Conservation (phyloP, 805 yeast species). For the Candida patagonica region DNA sequence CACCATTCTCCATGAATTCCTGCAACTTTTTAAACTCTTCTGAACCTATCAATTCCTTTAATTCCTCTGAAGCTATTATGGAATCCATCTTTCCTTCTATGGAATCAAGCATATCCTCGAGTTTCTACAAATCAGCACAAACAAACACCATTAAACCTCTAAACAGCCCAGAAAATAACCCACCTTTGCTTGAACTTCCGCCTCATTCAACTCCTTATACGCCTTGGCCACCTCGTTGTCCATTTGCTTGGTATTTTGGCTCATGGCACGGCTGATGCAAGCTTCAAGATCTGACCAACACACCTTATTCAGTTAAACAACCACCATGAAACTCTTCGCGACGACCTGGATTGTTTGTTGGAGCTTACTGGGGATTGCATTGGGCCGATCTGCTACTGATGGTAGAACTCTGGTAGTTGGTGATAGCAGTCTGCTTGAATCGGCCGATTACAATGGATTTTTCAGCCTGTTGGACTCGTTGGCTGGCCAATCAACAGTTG, state of each 20-base stretch:
- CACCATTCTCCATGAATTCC: slow-evolving; percentile 4
- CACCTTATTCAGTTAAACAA: slow-evolving; percentile 1
- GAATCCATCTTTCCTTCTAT: slow-evolving; percentile 57
- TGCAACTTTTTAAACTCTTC: slow-evolving; percentile 10
- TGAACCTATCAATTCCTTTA: slow-evolving; percentile 27
- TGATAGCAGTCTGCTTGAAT: slow-evolving; percentile 23
- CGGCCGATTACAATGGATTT: slow-evolving; percentile 11
- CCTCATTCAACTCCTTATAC: slow-evolving; percentile 52
- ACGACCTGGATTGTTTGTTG: background rate
- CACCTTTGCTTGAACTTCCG: slow-evolving; percentile 53
- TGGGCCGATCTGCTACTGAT: slow-evolving; percentile 12
- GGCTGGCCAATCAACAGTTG: slow-evolving; percentile 30
- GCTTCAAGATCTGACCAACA: slow-evolving; percentile 1
- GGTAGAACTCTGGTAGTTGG: slow-evolving; percentile 25
- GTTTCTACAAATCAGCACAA: slow-evolving; percentile 21
- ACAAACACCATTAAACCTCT: background rate
- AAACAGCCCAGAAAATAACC: slow-evolving; percentile 15
- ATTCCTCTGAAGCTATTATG: slow-evolving; percentile 28
- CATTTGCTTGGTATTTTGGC: slow-evolving; percentile 7
- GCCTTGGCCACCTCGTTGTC: slow-evolving; percentile 42
- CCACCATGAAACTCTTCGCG: background rate
- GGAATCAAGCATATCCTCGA: slow-evolving; percentile 57
- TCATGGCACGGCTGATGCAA: background rate
- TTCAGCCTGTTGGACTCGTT: slow-evolving; percentile 16
- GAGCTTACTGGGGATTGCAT: background rate